Base-by-base conservation (phyloP, 106 monocot genomes). In the Chionographis japonica region DNA sequence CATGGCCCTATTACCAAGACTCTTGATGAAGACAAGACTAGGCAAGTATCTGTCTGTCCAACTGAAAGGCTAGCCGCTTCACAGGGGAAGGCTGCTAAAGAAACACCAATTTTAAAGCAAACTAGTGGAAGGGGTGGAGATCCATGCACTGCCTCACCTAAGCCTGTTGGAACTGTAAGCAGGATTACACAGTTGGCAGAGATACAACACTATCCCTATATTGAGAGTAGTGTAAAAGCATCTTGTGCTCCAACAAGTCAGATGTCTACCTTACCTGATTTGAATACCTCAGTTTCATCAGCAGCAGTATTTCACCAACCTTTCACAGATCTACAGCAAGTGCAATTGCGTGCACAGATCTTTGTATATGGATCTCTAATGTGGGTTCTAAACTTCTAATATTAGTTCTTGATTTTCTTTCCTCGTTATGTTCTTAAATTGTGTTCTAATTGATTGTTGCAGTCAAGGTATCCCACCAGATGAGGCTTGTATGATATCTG, bases 281-380 rank as follows among this genome's bases (percentile, higher is more conserved):
- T 83, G 67, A 85, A 77, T 68, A 12, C 74, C 63, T 85, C 80
- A 60, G 50, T 72, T 66, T 76, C 75, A 20, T 40, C 80, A 37
- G 69, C 77, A 68, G 52, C 75, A 53, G 63, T 79, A 43, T 75
- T 79, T 68, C 77, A 80, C 61, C 88, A 88, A 41, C 91, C 91
- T 64, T 95, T 95, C 65, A 88, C 91, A 56, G 88, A 95, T 74
- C 17, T 67, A 59, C 95, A 95, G 50, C 95, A 95, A 83, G 81
- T 95, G 2, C 95, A 95, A 77, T 50, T 95, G 55, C 85, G 91
- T 62, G 95, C 95, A 61, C 95, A 95, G 70, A 95, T 95, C 58
- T 86, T 86, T 91, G 95, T 89, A 62, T 95, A 91, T 84, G 92
- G 97, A 67, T 84, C 92, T 59, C 72, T 98, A 61, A 98, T 95